A percentile compares a stretch with the other conserved stretches of the same genome.
Evolutionary conservation across 768 basidiomycete species (phyloP).

Genomic region (Lanmaoa pseudosensibilis): DNA sequence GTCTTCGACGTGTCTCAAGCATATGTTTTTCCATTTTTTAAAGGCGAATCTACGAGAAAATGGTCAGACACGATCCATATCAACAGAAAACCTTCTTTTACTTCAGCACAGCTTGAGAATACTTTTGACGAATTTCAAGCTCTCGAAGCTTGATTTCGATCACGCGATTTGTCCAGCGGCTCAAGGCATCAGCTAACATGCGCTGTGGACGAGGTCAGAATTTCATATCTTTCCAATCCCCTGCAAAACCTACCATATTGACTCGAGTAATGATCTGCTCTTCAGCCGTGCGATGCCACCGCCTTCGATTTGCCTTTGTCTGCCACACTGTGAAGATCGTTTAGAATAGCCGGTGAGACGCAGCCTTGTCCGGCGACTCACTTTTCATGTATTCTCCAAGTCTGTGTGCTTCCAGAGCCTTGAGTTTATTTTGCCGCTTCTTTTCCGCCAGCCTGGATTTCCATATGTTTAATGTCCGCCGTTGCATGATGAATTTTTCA

Average conservation of each 20-base stretch:
- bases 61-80: conserved; percentile 18
- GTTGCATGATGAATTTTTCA: conserved; percentile 49
- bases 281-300: conserved; percentile 46
- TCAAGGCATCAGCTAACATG: conserved; percentile 46
- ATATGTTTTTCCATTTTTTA: conserved; percentile 65
- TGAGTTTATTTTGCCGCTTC: conserved; percentile 44
- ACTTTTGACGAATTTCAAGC: conserved; percentile 56
- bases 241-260: conserved; percentile 37
- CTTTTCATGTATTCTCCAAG: conserved; percentile 29
- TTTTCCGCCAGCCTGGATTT: conserved; percentile 44
- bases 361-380: conserved; percentile 30
- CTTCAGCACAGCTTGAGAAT: conserved; percentile 39
- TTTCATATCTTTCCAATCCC: neutral
- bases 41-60: conserved; percentile 49
- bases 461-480: conserved; percentile 52
- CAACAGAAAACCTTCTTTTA: conserved; percentile 21
- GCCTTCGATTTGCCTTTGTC: conserved; percentile 36
- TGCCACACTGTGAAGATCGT: conserved; percentile 46
- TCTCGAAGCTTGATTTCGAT: conserved; percentile 74
- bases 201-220: conserved; percentile 42
- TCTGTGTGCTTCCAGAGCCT: conserved; percentile 41
- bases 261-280: conserved; percentile 40
- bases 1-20: conserved; percentile 65
- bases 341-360: conserved; percentile 5
- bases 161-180: conserved; percentile 69